phyloP scores from a whole-genome alignment of 2,329 filamentous ascomycete genomes.

The Stemphylium lycopersici region DNA sequence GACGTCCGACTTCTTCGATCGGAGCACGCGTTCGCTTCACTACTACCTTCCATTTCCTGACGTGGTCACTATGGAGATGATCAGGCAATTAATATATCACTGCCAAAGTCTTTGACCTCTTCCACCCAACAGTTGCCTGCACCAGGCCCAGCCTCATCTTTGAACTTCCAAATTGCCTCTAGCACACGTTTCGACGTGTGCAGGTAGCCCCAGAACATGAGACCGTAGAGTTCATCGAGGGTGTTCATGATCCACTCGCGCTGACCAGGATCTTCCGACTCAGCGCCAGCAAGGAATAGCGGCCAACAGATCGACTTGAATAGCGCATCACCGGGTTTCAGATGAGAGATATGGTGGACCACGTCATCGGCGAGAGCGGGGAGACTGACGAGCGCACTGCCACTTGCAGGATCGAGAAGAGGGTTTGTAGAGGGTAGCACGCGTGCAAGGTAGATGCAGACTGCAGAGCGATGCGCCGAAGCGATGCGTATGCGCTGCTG shows the following conservation, averaged over 20 bases:
- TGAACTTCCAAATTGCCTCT: constrained; percentile 43
- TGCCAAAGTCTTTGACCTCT: constrained; percentile 41
- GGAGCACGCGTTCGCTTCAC: neutral
- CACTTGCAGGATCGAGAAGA: constrained; percentile 49
- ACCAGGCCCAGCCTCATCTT: constrained; percentile 30
- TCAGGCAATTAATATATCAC: constrained; percentile 45
- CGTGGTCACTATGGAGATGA: neutral
- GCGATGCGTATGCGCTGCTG: constrained; percentile 45
- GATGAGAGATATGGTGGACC: constrained; percentile 57
- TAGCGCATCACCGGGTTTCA: constrained; percentile 57
- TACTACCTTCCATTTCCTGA: neutral
- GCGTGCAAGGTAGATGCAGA: constrained; percentile 49
- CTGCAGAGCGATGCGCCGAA: constrained; percentile 48
- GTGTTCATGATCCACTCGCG: constrained; percentile 61
- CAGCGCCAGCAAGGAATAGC: constrained; percentile 63
- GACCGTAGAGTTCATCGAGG: constrained; percentile 40
- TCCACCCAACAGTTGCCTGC: constrained; percentile 43
- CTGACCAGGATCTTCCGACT: constrained; percentile 56
- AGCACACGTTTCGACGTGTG: constrained; percentile 44
- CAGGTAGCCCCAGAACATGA: constrained; percentile 49
- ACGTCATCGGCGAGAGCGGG: constrained; percentile 57
- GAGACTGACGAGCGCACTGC: constrained; percentile 44
- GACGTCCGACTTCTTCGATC: neutral
- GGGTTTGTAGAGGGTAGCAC: constrained; percentile 40
- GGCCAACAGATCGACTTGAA: constrained; percentile 68